Evolutionary conservation across 768 basidiomycete genomes (phyloP), one percentile per base, ranked within the genome.

Genomic region (Lactifluus echinatus): DNA sequence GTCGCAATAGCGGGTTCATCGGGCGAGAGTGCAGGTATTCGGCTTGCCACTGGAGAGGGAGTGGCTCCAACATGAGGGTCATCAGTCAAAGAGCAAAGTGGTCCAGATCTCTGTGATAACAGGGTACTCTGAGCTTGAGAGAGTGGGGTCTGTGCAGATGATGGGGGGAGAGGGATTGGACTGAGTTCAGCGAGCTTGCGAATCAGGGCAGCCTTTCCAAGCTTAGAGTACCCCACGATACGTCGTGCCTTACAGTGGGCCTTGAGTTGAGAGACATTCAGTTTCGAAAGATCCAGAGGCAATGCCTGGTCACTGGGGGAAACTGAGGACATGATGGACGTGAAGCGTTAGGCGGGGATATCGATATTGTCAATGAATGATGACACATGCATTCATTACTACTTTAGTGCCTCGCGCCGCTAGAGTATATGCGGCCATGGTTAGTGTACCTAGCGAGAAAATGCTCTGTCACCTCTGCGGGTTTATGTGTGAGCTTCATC

Each of bases 171-270:
- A 28, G 52, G 56, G 42, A 34, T 48, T 28, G 57, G 6, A 1
- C 40, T 49, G 45, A 39, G 36, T 49, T 49, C 66, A 4, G 36
- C 49, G 28, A 81, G 66, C 65, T 76, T 84, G 57, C 74, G 72
- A 28, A 89, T 68, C 36, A 89, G 73, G 1, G 72, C 77, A 50
- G 72, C 69, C 67, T 88, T 88, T 39, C 69, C 66, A 19, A 87
- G 77, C 66, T 84, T 89, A 10, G 85, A 85, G 66, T 86, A 89
- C 0, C 83, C 84, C 42, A 73, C 65, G 24, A 89, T 71, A 21
- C 75, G 72, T 53, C 70, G 75, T 50, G 83, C 84, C 66, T 85
- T 89, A 69, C 85, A 89, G 14, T 88, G 57, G 3, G 75, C 75
- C 65, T 81, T 87, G 19, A 90, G 75, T 61, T 84, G 82, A 19